Conservation (phyloP, 2,329 filamentous ascomycete species). For the Seiridium cupressi region DNA sequence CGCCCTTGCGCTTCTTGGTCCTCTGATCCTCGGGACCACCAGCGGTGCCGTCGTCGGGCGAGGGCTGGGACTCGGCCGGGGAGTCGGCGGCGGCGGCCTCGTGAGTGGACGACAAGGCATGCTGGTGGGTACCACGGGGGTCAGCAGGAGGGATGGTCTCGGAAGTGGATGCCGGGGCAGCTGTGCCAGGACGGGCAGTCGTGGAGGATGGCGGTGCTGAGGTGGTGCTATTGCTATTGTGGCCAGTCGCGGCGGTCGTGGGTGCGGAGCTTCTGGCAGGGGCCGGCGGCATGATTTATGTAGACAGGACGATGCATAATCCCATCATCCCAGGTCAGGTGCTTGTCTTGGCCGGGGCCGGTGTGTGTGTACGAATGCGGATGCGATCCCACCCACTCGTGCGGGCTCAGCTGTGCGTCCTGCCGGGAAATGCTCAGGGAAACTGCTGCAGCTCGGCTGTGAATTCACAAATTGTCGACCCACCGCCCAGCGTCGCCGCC, state of each 20-base stretch:
- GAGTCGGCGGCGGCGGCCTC: conserved; percentile 17
- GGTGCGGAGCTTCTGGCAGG: conserved; percentile 13
- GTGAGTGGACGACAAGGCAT: conserved; percentile 15
- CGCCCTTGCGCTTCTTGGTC: conserved; percentile 45
- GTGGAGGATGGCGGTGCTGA: conserved; percentile 1
- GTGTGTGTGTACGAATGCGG: neutral
- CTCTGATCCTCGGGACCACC: conserved; percentile 21
- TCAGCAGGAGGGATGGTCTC: conserved; percentile 4
- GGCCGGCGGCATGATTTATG: conserved; percentile 8
- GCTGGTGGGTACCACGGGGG: conserved; percentile 17
- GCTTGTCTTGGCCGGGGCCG: no score
- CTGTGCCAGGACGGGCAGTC: neutral
- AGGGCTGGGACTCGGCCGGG: conserved; percentile 21
- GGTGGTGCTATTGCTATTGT: neutral
- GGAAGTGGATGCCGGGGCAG: conserved; percentile 6
- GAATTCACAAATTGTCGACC: neutral
- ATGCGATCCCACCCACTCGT: neutral
- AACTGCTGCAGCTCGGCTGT: neutral
- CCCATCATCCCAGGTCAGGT: neutral
- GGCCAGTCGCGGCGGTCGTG: conserved; percentile 11
- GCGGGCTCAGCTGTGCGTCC: neutral
- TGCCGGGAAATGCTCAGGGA: neutral
- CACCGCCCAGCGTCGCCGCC: no score
- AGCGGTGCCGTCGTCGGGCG: conserved; percentile 9
- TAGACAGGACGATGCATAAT: conserved; percentile 3